These are phyloP conservation scores for Rheum nobile DNA, from an alignment of 148 eudicot species.

Conservation along the genomic window DNA sequence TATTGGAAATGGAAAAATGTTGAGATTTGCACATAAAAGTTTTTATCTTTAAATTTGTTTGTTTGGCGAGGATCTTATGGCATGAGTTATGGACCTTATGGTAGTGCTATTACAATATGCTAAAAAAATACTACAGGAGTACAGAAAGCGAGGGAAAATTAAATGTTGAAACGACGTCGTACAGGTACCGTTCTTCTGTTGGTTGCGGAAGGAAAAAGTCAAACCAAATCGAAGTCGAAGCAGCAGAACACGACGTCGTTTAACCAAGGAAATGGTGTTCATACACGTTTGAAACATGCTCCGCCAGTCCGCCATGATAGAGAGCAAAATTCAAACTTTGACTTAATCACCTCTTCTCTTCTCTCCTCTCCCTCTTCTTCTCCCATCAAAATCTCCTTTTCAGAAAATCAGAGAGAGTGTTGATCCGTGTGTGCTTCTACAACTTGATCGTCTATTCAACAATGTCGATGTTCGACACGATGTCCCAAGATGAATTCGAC, in stretches of 20 bases:
- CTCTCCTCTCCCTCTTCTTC: neutral
- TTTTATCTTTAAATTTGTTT: neutral
- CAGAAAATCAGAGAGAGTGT: neutral
- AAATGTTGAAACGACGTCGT: neutral
- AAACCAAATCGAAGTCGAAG: neutral
- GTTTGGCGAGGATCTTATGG: neutral
- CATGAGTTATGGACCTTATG: neutral
- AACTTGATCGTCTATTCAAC: neutral
- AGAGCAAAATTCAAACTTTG: neutral
- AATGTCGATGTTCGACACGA: slow-evolving; percentile 17
- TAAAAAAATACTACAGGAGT: neutral
- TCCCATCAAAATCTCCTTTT: neutral
- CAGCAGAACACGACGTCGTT: neutral
- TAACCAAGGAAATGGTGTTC: neutral
- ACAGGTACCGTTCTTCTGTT: neutral
- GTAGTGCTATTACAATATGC: neutral
- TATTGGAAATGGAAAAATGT: neutral
- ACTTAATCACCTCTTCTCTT: neutral
- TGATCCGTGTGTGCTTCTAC: neutral
- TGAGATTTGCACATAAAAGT: neutral
- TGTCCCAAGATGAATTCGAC: slow-evolving; percentile 10
- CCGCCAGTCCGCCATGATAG: slow-evolving; percentile 6
- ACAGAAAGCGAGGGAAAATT: neutral
- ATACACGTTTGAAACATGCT: neutral
- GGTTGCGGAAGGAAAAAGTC: neutral